Conservation (phyloP, 1,284 basidiomycete genomes). For the Moesziomyces aphidis region DNA sequence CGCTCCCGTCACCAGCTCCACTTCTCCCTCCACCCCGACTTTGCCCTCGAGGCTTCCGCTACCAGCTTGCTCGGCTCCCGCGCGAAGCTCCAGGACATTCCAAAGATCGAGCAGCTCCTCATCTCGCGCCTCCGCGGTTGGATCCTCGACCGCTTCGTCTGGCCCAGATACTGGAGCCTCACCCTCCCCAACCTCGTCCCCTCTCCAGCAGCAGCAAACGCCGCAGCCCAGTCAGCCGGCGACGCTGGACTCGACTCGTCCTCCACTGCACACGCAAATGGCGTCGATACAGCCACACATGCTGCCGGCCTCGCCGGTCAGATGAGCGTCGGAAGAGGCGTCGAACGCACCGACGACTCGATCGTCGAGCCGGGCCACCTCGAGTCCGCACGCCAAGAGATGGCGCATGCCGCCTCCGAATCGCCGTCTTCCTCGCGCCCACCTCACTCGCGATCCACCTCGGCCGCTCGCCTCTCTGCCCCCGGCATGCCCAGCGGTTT, state of each 20-base stretch:
- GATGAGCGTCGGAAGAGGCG: slow-evolving; percentile 38
- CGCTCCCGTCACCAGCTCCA: slow-evolving; percentile 69
- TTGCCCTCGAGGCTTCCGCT: slow-evolving; percentile 72
- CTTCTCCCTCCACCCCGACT: slow-evolving; percentile 73
- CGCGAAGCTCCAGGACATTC: slow-evolving; percentile 74
- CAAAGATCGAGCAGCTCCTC: slow-evolving; percentile 74
- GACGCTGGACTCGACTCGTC: background rate
- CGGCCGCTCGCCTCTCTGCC: background rate
- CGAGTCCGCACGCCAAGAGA: slow-evolving; percentile 40
- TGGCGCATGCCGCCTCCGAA: slow-evolving; percentile 20
- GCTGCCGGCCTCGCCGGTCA: slow-evolving; percentile 17
- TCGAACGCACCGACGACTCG: slow-evolving; percentile 33
- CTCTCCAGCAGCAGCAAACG: slow-evolving; percentile 22
- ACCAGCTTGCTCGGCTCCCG: slow-evolving; percentile 72
- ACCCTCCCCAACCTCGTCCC: slow-evolving; percentile 67
- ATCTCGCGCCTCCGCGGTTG: slow-evolving; percentile 70
- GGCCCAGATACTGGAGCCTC: slow-evolving; percentile 70
- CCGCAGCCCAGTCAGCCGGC: background rate
- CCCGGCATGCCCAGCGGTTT: slow-evolving; percentile 17
- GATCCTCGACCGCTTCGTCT: slow-evolving; percentile 71
- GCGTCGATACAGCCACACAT: background rate
- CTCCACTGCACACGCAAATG: background rate
- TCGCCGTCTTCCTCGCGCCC: slow-evolving; percentile 3
- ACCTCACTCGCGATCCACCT: slow-evolving; percentile 10
- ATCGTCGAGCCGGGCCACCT: slow-evolving; percentile 42